Base-by-base conservation (phyloP, 2,329 filamentous ascomycete species). In the Colletotrichum camelliae region DNA sequence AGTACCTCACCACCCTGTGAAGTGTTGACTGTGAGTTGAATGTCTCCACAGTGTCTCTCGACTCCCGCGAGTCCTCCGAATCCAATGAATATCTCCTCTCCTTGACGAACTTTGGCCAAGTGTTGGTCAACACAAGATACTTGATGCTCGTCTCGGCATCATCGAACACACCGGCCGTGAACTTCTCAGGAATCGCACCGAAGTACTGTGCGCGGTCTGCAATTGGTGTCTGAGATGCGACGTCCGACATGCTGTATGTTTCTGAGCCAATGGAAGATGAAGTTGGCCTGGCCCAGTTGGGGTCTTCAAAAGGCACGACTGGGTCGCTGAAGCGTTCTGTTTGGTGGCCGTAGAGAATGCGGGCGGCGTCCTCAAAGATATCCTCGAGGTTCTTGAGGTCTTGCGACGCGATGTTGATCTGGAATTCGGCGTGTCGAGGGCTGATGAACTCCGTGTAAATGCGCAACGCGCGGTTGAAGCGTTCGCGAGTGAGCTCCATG, bases 391-490 rank as follows among this genome's bases (percentile, higher is more conserved):
- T 85, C 75, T 86, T 86, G 69, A 91, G 88, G 55, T 92, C 88
- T 21, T 86, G 82, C 3, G 89, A 91, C 3, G 92, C 91, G 39
- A 94, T 87, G 80, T 94, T 94, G 83, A 94, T 88, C 58, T 92
- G 92, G 78, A 94, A 94, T 74, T 92, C 89, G 73, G 93, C 92
- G 69, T 91, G 90, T 10, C 87, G 86, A 4, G 89, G 86, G 79
- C 90, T 90, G 82, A 94, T 88, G 79, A 92, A 93, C 61, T 89
- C 87, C 65, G 86, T 86, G 81, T 93, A 94, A 80, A 94, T 93
- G 69, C 87, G 85, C 2, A 93, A 84, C 0, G 92, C 93, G 15
- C 86, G 83, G 77, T 90, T 89, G 83, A 91, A 94, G 16, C 88
- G 86, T 71, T 89, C 86, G 39, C 88, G 89, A 7, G 84, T 85